Base-by-base conservation (phyloP, 2,329 filamentous ascomycete genomes). In the Paecilomyces fulvus region DNA sequence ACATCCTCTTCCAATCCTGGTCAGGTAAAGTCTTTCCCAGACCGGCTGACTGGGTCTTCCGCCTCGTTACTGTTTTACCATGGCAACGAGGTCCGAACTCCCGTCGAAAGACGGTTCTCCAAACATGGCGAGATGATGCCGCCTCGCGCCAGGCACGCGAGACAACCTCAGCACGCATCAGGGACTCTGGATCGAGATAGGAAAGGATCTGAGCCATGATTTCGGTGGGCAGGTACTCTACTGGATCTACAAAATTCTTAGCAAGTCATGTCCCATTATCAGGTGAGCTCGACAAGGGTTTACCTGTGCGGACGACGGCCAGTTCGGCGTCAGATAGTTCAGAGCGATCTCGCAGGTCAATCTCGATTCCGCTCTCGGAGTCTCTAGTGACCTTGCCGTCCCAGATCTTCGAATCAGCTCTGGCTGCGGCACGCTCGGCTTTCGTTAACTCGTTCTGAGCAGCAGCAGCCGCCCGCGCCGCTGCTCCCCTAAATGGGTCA, bases 1-100 rank as follows among this genome's bases (percentile, higher is more conserved):
- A 96, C 69, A 96, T 89, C 61, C 85, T 82, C 73, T 88, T 90
- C 90, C 91, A 99, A 68, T 96, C 82, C 63, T 89, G 89, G 37
- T 80, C 79, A 3, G 85, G 85, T 58, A 67, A 61, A 31, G 73
- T 69, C 61, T 77, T 79, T 51, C 84, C 83, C 31, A 81, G 68
- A 3, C 83, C 84, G 11, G 73, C 69, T 25, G 78, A 78, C 51
- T 78, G 79, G 1, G 51, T 56, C 63, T 80, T 80, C 63, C 74
- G 73, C 59, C 75, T 70, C 31, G 66, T 73, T n/a, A 64, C 54
- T n/a, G 64, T 64, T 43, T 57, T 56, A 25, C 62, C 60, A 57
- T 75, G 72, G 20, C 75, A 71, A 50, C 75, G 71, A 30, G 75
- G 62, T 67, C 66, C 77, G 63, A 83, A 84, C 59, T 79, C 77